These are phyloP conservation scores for Fagopyrum esculentum DNA, from an alignment of 148 eudicot genomes.

Conservation along the genomic window DNA sequence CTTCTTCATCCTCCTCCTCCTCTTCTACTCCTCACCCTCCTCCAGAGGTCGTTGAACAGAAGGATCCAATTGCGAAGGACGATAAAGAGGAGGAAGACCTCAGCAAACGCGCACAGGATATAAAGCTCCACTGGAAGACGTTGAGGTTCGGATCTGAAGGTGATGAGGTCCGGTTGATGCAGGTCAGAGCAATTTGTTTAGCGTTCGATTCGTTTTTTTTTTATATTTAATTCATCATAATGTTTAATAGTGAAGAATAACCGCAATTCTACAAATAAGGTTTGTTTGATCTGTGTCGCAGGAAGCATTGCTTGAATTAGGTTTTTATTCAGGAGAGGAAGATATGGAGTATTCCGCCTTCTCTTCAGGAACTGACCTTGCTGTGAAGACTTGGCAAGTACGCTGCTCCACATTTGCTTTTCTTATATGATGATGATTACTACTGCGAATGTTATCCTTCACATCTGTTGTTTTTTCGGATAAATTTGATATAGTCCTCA, in stretches of 20 bases:
- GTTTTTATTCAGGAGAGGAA: constrained; percentile 94
- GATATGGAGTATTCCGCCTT: constrained; percentile 80
- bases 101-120: not conserved
- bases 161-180: constrained; percentile 61
- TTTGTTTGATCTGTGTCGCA: constrained; percentile 15
- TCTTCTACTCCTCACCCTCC: not conserved
- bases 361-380: constrained; percentile 72
- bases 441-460: not conserved
- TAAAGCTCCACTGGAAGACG: constrained; percentile 14
- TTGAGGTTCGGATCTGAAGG: constrained; percentile 76
- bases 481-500: constrained; percentile 43
- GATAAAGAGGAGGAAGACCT: constrained; percentile 13
- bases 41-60: constrained; percentile 14
- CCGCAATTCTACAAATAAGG: not conserved
- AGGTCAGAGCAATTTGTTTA: constrained; percentile 33
- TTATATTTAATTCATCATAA: not conserved
- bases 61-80: constrained; percentile 9
- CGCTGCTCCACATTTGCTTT: constrained; percentile 20
- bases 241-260: not conserved
- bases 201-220: constrained; percentile 14
- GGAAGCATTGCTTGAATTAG: constrained; percentile 78
- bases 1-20: constrained; percentile 7
- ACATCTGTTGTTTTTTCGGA: not conserved
- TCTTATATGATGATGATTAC: not conserved
- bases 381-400: constrained; percentile 99